Percentiles rank a stretch among this genome's conserved stretches.
phyloP scores from a whole-genome alignment of 805 yeast species.

The Starmerella sirachaensis region DNA sequence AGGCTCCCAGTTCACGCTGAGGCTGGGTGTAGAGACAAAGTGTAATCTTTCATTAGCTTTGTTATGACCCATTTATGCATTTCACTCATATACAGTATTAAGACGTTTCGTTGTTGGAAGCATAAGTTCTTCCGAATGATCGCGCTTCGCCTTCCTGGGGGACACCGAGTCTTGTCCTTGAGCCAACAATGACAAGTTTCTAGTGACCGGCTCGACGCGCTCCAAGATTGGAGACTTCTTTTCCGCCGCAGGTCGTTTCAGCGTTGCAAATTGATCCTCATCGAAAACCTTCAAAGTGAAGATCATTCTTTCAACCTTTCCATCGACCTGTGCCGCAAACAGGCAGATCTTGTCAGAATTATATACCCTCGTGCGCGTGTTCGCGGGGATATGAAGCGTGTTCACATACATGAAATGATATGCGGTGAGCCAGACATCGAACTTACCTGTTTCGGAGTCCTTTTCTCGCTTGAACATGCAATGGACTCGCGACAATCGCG shows the following conservation, averaged over 20 bases:
- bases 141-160: no score
- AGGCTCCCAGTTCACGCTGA: no score
- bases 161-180: no score
- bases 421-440: conserved; percentile 71
- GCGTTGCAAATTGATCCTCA: neutral
- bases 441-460: conserved; percentile 29
- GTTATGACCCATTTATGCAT: neutral
- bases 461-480: conserved; percentile 42
- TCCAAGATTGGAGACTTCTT: conserved; percentile 5
- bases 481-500: conserved; percentile 72
- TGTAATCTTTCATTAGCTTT: no score
- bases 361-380: conserved; percentile 43
- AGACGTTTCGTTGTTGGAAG: conserved; percentile 17
- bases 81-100: conserved; percentile 12
- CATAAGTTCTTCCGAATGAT: conserved; percentile 11
- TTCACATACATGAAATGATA: conserved; percentile 65
- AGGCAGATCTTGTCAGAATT: conserved; percentile 57
- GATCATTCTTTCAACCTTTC: conserved; percentile 25
- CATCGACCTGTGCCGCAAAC: conserved; percentile 47
- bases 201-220: neutral
- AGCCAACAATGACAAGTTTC: no score
- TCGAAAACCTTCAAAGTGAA: conserved; percentile 9
- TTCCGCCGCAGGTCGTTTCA: conserved; percentile 11
- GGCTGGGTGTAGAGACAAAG: no score
- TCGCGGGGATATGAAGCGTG: conserved; percentile 45